Percentiles rank a stretch among this genome's conserved stretches.
These are phyloP conservation scores for Potentilla sterilis DNA, from an alignment of 306 rosid species.

Conservation along the genomic window DNA sequence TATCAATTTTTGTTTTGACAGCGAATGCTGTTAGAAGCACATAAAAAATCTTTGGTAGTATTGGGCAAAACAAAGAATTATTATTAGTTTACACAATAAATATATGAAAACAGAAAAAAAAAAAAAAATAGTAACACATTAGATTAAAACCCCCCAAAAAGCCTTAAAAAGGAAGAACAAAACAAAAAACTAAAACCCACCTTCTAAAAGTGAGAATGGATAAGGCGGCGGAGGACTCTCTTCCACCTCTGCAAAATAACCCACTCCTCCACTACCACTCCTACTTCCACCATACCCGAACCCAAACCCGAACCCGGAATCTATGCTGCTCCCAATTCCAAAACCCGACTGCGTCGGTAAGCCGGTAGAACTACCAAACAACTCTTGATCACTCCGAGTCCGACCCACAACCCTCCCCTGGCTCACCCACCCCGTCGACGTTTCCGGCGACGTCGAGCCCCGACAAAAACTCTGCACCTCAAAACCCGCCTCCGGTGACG, in stretches of 20 bases:
- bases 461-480: slow-evolving; percentile 33
- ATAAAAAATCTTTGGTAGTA: too few relatives aligned
- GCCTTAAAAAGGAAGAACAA: slow-evolving; percentile 3
- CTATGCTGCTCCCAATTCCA: neutral
- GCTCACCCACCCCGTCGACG: slow-evolving; percentile 31
- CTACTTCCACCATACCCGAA: slow-evolving; percentile 15
- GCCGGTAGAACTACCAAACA: slow-evolving; percentile 22
- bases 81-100: neutral
- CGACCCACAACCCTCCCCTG: slow-evolving; percentile 11
- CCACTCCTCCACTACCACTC: slow-evolving; percentile 28
- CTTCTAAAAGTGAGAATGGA: slow-evolving; percentile 84
- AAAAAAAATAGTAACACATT: neutral
- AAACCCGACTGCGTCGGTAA: slow-evolving; percentile 20
- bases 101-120: neutral
- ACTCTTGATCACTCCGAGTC: slow-evolving; percentile 19
- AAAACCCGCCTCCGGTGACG: slow-evolving; percentile 46
- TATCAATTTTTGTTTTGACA: too few relatives aligned
- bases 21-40: too few relatives aligned
- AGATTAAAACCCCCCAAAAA: neutral
- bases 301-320: neutral
- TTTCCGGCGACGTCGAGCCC: slow-evolving; percentile 30
- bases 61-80: neutral
- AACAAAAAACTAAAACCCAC: slow-evolving; percentile 51
- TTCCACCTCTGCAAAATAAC: slow-evolving; percentile 42
- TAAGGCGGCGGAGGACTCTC: slow-evolving; percentile 62